phyloP scores from a whole-genome alignment of 1,284 basidiomycete genomes.

The Xanthoconium separans region DNA sequence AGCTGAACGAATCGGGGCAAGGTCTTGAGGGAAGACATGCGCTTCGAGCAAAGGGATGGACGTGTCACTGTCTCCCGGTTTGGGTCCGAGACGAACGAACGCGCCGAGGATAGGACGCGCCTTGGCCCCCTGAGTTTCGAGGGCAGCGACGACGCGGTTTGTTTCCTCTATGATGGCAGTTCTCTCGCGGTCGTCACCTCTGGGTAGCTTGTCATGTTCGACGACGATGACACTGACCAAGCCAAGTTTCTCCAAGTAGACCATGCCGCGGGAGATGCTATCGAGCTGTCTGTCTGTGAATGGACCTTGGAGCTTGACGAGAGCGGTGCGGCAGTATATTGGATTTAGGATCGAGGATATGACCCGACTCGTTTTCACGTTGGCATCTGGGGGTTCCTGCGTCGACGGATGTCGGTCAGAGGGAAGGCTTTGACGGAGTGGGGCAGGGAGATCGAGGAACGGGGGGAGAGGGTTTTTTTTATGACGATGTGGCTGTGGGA shows the following conservation, averaged over 20 bases:
- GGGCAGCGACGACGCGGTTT: conserved; percentile 79
- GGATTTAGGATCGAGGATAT: conserved; percentile 86
- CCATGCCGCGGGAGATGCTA: conserved; percentile 90
- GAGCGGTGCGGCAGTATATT: conserved; percentile 78
- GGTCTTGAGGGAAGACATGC: conserved; percentile 72
- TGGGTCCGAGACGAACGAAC: conserved; percentile 82
- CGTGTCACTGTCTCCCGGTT: conserved; percentile 50
- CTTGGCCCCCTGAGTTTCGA: conserved; percentile 83
- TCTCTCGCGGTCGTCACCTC: conserved; percentile 68
- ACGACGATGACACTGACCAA: conserved; percentile 94
- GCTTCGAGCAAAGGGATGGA: conserved; percentile 57
- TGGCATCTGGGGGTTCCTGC: conserved; percentile 25
- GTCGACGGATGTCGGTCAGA: conserved; percentile 21
- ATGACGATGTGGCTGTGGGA: conserved; percentile 39
- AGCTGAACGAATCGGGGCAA: conserved; percentile 83
- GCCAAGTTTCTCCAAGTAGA: conserved; percentile 94
- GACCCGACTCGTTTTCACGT: conserved; percentile 45
- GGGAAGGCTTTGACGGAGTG: conserved; percentile 11
- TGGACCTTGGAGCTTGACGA: conserved; percentile 97
- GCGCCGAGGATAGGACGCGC: conserved; percentile 87
- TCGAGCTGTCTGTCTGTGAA: conserved; percentile 95
- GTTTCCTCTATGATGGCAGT: conserved; percentile 67
- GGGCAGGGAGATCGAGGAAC: conserved; percentile 19
- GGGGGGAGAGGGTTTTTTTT: conserved; percentile 23
- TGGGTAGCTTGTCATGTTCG: conserved; percentile 79